Base-by-base conservation (phyloP, 192 early-diverging fungal genomes). In the Chytriomyces sp. region DNA sequence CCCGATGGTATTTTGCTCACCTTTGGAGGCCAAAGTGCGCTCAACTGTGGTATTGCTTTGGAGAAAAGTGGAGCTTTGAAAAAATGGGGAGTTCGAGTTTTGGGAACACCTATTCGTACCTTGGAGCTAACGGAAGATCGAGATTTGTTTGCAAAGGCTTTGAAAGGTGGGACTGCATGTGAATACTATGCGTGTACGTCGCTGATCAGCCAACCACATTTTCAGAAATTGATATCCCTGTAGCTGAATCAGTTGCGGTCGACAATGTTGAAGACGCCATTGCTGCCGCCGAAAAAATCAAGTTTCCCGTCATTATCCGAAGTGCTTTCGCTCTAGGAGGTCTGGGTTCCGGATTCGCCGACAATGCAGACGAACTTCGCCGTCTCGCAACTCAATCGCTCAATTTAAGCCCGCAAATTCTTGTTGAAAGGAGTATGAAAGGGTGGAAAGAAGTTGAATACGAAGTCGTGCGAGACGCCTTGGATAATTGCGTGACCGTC, bases 401-500 rank as follows among this genome's bases (percentile, higher is more conserved):
- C 69, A 85, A 94, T 43, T 84, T 94, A 67, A 87, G 91, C n/a
- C 94, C 95, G 70, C 96, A 99, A 85, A 89, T 99, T 61, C 88
- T 99, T 50, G 93, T 99, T 59, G 96, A 99, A 80, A 87, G 89
- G 72, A 94, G 92, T 11, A 97, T 99, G 95, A 96, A 96, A 81
- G 97, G 97, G 35, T 99, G 97, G 96, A 99, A 99, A 83, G 97
- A 99, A 86, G 90, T 99, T 64, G 97, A 99, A 86, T 99, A 99
- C 81, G 97, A 99, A 81, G 96, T 99, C 46, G 96, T 99, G 35
- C 93, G 97, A 75, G 97, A 99, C 83, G 91, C 94, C 62, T 89
- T 91, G 63, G 91, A 99, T 84, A 99, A 99, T 87, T 99, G 97
- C 83, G 96, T 99, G 68, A 98, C 97, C 35, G 96, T 99, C 50